Evolutionary conservation across 2,329 filamentous ascomycete species (phyloP).

Genomic region (Atkinsonella texensis): DNA sequence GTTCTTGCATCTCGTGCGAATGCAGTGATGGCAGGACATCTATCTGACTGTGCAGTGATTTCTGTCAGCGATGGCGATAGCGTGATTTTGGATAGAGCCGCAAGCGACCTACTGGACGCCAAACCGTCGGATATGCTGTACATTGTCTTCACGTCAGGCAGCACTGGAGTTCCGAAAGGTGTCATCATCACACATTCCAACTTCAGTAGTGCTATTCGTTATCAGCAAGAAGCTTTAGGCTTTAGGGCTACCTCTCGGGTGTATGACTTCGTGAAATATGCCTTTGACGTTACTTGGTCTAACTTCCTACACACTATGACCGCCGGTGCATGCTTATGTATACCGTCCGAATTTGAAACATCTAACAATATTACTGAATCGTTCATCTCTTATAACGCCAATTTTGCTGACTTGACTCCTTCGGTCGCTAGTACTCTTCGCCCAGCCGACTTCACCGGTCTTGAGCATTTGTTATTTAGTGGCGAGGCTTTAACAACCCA

Average conservation of each 20-base stretch:
- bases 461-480: conserved; percentile 1
- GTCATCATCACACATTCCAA: conserved; percentile 9
- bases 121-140: conserved; percentile 1
- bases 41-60: not conserved
- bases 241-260: conserved; percentile 5
- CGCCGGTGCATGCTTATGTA: conserved; percentile 6
- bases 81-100: not conserved
- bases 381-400: conserved; percentile 25
- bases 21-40: not conserved
- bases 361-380: conserved; percentile 32
- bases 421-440: conserved; percentile 23
- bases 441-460: not conserved
- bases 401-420: conserved; percentile 34
- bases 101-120: not conserved
- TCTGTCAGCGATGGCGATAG: not conserved
- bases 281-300: conserved; percentile 7
- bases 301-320: conserved; percentile 7
- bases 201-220: conserved; percentile 5
- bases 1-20: conserved; percentile 1
- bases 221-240: conserved; percentile 3
- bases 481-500: conserved; percentile 3
- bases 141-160: conserved; percentile 12
- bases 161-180: conserved; percentile 13
- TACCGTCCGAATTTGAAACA: conserved; percentile 24
- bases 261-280: conserved; percentile 6